phyloP scores from a whole-genome alignment of 768 basidiomycete genomes.

The Collybia mongolica region DNA sequence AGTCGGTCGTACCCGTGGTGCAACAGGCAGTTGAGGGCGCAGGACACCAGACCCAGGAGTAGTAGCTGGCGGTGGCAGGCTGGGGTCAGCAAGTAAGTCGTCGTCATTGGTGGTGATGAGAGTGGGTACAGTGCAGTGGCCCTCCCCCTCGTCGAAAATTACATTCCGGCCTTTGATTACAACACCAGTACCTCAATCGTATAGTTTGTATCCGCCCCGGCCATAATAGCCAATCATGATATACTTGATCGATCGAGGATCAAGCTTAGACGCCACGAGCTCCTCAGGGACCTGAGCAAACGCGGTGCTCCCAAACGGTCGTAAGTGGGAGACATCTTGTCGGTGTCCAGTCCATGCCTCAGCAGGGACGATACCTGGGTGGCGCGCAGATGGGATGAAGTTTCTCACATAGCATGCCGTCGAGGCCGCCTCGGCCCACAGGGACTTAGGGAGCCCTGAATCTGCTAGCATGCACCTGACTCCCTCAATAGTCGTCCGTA shows the following conservation, averaged over 20 bases:
- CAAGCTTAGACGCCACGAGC: slow-evolving; percentile 13
- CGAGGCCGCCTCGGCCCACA: slow-evolving; percentile 12
- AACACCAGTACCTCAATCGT: slow-evolving; percentile 1
- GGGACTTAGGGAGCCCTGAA: slow-evolving; percentile 11
- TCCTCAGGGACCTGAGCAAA: slow-evolving; percentile 24
- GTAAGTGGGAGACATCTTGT: slow-evolving; percentile 20
- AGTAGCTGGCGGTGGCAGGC: too few species aligned
- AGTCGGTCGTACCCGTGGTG: neutral
- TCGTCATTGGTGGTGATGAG: neutral
- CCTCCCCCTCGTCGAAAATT: slow-evolving; percentile 19
- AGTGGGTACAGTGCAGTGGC: slow-evolving; percentile 12
- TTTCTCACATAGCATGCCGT: slow-evolving; percentile 23
- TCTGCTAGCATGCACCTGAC: slow-evolving; percentile 17
- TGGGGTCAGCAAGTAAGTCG: too few species aligned
- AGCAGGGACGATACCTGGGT: slow-evolving; percentile 13
- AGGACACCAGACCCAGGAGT: neutral
- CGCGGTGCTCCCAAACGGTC: slow-evolving; percentile 21
- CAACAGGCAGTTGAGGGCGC: neutral
- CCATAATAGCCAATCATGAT: slow-evolving; percentile 18
- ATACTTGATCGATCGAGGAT: slow-evolving; percentile 13
- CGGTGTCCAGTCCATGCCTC: slow-evolving; percentile 11
- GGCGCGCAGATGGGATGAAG: slow-evolving; percentile 16
- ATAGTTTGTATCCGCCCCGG: slow-evolving; percentile 12
- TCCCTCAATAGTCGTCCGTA: slow-evolving; percentile 17
- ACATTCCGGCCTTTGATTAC: slow-evolving; percentile 16